A percentile compares a stretch with the other conserved stretches of the same genome.
These are phyloP conservation scores for Cladorrhinum sp. DNA, from an alignment of 2,329 filamentous ascomycete genomes.

Conservation along the genomic window DNA sequence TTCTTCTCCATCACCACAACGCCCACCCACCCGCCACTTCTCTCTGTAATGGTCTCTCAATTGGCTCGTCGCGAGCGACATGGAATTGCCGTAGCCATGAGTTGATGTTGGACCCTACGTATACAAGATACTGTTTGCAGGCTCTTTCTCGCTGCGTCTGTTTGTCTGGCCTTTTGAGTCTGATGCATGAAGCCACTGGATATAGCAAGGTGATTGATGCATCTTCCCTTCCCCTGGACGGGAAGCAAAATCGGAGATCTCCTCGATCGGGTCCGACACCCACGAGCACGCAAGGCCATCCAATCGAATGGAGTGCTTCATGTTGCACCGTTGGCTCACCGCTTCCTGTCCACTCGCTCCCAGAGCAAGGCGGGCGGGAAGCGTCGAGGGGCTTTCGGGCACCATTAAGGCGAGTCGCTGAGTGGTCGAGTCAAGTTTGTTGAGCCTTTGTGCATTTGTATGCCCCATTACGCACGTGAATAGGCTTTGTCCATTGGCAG, in stretches of 20 bases:
- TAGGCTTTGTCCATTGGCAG: too few species aligned
- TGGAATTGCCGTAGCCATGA: too few species aligned
- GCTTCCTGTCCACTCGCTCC: background rate
- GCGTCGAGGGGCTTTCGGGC: background rate
- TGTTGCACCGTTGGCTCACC: background rate
- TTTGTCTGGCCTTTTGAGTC: background rate
- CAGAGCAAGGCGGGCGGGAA: background rate
- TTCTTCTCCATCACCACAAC: too few species aligned
- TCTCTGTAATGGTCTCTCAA: too few species aligned
- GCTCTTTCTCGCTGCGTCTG: background rate
- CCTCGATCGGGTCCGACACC: background rate
- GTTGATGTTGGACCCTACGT: background rate
- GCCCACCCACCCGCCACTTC: too few species aligned
- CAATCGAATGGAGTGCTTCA: too few species aligned
- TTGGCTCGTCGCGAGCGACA: too few species aligned
- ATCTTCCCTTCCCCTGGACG: background rate
- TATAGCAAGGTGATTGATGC: background rate
- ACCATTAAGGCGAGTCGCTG: background rate
- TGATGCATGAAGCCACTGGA: background rate
- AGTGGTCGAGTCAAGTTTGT: background rate
- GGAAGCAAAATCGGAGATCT: background rate
- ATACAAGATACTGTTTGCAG: background rate
- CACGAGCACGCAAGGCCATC: too few species aligned
- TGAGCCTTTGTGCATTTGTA: background rate
- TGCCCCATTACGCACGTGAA: too few species aligned